Evolutionary conservation across 768 basidiomycete genomes (phyloP).

Genomic region (Russula earlei): DNA sequence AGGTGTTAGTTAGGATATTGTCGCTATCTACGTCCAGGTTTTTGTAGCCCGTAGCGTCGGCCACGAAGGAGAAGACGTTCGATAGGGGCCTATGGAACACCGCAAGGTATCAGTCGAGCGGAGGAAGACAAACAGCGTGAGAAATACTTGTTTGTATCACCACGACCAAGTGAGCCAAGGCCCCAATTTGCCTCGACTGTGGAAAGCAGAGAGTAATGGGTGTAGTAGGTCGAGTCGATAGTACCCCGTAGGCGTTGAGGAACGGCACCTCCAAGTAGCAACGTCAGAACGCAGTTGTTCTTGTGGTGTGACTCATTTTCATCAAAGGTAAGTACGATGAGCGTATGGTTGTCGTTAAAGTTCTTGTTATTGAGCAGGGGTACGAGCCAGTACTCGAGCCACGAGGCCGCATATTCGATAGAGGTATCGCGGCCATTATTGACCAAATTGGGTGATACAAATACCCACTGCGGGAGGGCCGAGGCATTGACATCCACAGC

Average conservation of each 20-base stretch:
- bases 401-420: constrained; percentile 37
- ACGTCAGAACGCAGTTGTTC: constrained; percentile 39
- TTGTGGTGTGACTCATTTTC: constrained; percentile 36
- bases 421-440: constrained; percentile 56
- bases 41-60: constrained; percentile 35
- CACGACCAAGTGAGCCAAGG: constrained; percentile 49
- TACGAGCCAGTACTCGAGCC: constrained; percentile 41
- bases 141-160: constrained; percentile 41
- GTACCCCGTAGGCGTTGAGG: constrained; percentile 35
- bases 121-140: background rate
- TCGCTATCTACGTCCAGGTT: constrained; percentile 27
- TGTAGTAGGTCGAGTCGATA: constrained; percentile 46
- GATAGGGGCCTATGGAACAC: constrained; percentile 23
- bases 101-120: background rate
- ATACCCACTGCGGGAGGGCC: constrained; percentile 49
- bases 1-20: constrained; percentile 31
- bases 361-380: constrained; percentile 40
- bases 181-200: constrained; percentile 55
- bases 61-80: constrained; percentile 48
- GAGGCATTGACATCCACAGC: constrained; percentile 42
- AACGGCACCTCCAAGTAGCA: constrained; percentile 39
- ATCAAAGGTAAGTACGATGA: constrained; percentile 56
- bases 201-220: constrained; percentile 49
- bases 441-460: constrained; percentile 50
- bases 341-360: constrained; percentile 46